Evolutionary conservation across 202 grass and related monocot genomes (phyloP).

Genomic region (Schoenoplectus triqueter): DNA sequence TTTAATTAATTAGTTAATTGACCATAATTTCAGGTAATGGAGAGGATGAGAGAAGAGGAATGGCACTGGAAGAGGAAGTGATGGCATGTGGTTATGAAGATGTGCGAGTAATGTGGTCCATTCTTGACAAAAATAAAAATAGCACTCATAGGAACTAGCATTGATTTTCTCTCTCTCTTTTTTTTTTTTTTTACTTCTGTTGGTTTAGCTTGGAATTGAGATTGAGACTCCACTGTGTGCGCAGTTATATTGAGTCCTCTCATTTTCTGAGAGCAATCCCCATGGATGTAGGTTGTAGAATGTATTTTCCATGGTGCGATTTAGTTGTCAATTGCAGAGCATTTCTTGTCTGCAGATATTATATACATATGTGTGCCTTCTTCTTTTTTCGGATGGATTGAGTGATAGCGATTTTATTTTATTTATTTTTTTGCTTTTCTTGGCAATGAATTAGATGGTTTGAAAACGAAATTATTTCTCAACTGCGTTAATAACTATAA

Average conservation of each 20-base stretch:
- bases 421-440: background rate
- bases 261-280: slow-evolving; percentile 36
- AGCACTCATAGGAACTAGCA: slow-evolving; percentile 13
- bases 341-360: slow-evolving; percentile 7
- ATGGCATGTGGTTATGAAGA: slow-evolving; percentile 45
- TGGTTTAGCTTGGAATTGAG: slow-evolving; percentile 20
- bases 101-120: slow-evolving; percentile 42
- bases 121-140: slow-evolving; percentile 44
- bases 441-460: slow-evolving; percentile 5
- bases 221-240: slow-evolving; percentile 9
- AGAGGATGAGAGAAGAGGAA: slow-evolving; percentile 35
- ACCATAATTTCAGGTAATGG: slow-evolving; percentile 22
- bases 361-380: background rate
- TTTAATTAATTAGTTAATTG: background rate
- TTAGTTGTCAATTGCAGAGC: slow-evolving; percentile 33
- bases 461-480: slow-evolving; percentile 6
- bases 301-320: slow-evolving; percentile 41
- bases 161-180: background rate
- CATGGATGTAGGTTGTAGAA: slow-evolving; percentile 33
- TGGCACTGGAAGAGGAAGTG: slow-evolving; percentile 40
- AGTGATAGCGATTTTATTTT: background rate
- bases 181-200: background rate
- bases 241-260: background rate
- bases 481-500: background rate
- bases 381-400: background rate